Percentiles rank a stretch among this genome's conserved stretches.
Evolutionary conservation across 2,329 filamentous ascomycete species (phyloP).

Genomic region (Phaeosphaeria sp.): DNA sequence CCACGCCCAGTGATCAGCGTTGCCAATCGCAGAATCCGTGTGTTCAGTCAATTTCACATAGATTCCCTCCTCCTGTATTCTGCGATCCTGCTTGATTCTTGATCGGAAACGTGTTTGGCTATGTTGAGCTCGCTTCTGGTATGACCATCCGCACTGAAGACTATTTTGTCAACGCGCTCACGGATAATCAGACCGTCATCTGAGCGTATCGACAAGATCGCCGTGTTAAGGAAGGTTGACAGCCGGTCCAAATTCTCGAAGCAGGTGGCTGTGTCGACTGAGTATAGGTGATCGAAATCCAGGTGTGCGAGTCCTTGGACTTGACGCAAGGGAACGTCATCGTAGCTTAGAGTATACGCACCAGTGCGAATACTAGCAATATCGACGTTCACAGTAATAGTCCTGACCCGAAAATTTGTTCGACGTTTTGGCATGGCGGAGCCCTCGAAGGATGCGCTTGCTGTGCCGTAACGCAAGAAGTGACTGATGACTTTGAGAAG

Average conservation of each 20-base stretch:
- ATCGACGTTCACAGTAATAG: conserved; percentile 12
- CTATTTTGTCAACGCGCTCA: conserved; percentile 4
- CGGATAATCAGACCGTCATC: neutral
- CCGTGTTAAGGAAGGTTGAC: neutral
- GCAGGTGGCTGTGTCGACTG: neutral
- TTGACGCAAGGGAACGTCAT: conserved; percentile 16
- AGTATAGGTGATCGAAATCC: conserved; percentile 15
- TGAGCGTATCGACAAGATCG: neutral
- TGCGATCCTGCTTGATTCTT: neutral
- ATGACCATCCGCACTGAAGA: conserved; percentile 1
- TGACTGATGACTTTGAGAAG: neutral
- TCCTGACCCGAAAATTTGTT: conserved; percentile 4
- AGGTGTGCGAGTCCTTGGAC: conserved; percentile 16
- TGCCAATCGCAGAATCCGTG: neutral
- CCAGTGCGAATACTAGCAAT: conserved; percentile 6
- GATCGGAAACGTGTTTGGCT: neutral
- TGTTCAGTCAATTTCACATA: neutral
- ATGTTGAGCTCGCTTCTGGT: neutral
- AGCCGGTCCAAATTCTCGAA: neutral
- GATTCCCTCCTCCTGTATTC: conserved; percentile 2
- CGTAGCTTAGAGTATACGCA: conserved; percentile 7
- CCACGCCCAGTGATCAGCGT: neutral
- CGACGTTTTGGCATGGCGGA: neutral
- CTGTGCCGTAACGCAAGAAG: neutral
- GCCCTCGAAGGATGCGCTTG: neutral